Evolutionary conservation across 2,329 filamentous ascomycete genomes (phyloP), one percentile per base, ranked within the genome.

Genomic region (Scorias spongiosa): DNA sequence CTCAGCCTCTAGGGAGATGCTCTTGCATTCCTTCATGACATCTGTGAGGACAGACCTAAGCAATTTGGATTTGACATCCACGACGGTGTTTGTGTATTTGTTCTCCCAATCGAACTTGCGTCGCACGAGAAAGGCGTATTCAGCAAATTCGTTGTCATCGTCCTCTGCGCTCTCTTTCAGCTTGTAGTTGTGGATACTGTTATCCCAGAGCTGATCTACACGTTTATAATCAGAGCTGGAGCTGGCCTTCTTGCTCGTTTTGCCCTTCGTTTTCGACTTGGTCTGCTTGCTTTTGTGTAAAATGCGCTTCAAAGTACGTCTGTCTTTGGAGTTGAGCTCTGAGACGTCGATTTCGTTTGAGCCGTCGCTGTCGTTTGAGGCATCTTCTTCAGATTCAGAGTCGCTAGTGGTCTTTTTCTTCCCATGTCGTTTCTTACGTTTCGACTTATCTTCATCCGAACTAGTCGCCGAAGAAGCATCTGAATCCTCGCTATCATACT

Each of bases 61-160:
- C 12, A 77, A 65, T 52, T 86, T 86, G 58, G 84, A 91, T 65
- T 88, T 91, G 62, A 94, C 83, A 51, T 93, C 85, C 41, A 94
- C 77, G 11, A 80, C 65, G 0, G 86, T 79, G 41, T 87, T 56
- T 60, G 76, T 70, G 54, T 84, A 88, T 54, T 86, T 86, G 49
- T 85, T 84, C 52, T 91, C 83, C 76, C 76, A 85, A 59, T 88
- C 81, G 58, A 94, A 93, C 11, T 76, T 81, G 44, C 87, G 75
- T 12, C 84, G 77, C 12, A 94, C 82, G 18, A 86, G 84, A 60
- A 94, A 93, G 28, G 86, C 72, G 58, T 81, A 91, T 47, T 83
- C 77, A 47, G 88, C 79, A 60, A 86, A 88, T 51, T 83, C 75
- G 43, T 76, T 71, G 20, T 76, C 74, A n/a, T 73, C 69, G 42